phyloP scores from a whole-genome alignment of 1,139 yeast species.

The Wickerhamomyces sp. region DNA sequence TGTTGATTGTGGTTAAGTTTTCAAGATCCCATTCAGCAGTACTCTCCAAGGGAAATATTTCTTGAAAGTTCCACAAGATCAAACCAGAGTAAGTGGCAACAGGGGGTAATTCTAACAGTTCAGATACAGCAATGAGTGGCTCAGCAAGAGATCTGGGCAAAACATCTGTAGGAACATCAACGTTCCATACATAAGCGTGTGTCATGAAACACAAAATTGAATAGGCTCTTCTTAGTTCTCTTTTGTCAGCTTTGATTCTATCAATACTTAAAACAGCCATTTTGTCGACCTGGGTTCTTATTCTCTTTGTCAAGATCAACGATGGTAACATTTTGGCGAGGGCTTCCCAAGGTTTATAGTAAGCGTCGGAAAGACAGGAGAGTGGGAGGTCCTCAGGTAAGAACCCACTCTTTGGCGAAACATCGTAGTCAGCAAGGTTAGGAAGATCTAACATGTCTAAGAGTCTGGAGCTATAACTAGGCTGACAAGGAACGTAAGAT shows the following conservation, averaged over 20 bases:
- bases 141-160: slow-evolving; percentile 64
- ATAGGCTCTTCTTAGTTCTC: slow-evolving; percentile 73
- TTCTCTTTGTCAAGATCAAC: slow-evolving; percentile 57
- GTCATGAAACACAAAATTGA: slow-evolving; percentile 71
- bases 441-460: slow-evolving; percentile 35
- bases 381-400: slow-evolving; percentile 68
- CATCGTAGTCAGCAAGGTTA: slow-evolving; percentile 55
- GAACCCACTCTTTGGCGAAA: slow-evolving; percentile 70
- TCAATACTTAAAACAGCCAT: slow-evolving; percentile 50
- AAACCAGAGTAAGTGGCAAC: slow-evolving; percentile 83
- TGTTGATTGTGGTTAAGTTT: slow-evolving; percentile 71
- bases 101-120: slow-evolving; percentile 71
- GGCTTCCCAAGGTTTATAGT: slow-evolving; percentile 75
- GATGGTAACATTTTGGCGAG: slow-evolving; percentile 66
- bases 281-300: slow-evolving; percentile 55
- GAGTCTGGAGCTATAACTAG: too few species aligned
- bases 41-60: slow-evolving; percentile 44
- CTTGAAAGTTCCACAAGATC: slow-evolving; percentile 82
- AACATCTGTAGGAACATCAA: slow-evolving; percentile 57
- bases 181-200: slow-evolving; percentile 90
- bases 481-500: too few species aligned
- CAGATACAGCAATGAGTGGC: slow-evolving; percentile 61
- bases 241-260: slow-evolving; percentile 33
- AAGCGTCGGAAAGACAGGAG: slow-evolving; percentile 49
- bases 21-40: slow-evolving; percentile 44